A percentile compares a stretch with the other conserved stretches of the same genome.
Conservation (phyloP, 257 asterid genomes). For the Gynochthodes officinalis region DNA sequence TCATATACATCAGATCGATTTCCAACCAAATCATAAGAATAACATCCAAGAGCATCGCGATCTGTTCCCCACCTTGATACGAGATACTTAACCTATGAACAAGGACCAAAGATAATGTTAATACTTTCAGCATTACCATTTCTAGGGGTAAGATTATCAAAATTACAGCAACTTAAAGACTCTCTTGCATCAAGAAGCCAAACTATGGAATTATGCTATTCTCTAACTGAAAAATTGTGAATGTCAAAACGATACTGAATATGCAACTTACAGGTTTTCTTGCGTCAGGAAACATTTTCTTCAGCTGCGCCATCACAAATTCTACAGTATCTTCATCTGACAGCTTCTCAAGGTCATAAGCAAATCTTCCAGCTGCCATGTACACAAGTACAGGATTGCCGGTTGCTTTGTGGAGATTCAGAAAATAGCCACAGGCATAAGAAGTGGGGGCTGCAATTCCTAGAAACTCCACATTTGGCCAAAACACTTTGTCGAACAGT, state of each 20-base stretch:
- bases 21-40: conserved; percentile 90
- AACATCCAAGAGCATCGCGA: conserved; percentile 83
- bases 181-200: not conserved
- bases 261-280: conserved; percentile 68
- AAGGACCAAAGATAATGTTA: not conserved
- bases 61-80: conserved; percentile 92
- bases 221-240: not conserved
- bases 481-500: conserved; percentile 67
- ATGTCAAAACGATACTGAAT: not conserved
- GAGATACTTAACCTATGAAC: conserved; percentile 64
- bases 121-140: not conserved
- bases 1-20: conserved; percentile 82
- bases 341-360: conserved; percentile 85
- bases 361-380: conserved; percentile 97
- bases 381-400: conserved; percentile 89
- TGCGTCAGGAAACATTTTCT: conserved; percentile 84
- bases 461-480: conserved; percentile 92
- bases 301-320: conserved; percentile 79
- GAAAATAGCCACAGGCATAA: conserved; percentile 89
- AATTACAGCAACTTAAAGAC: not conserved
- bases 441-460: conserved; percentile 85
- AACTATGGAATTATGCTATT: not conserved
- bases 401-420: conserved; percentile 95
- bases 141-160: not conserved
- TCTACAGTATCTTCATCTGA: conserved; percentile 69